Base-by-base conservation (phyloP, 805 yeast species). In the Wickerhamomyces mucosus region DNA sequence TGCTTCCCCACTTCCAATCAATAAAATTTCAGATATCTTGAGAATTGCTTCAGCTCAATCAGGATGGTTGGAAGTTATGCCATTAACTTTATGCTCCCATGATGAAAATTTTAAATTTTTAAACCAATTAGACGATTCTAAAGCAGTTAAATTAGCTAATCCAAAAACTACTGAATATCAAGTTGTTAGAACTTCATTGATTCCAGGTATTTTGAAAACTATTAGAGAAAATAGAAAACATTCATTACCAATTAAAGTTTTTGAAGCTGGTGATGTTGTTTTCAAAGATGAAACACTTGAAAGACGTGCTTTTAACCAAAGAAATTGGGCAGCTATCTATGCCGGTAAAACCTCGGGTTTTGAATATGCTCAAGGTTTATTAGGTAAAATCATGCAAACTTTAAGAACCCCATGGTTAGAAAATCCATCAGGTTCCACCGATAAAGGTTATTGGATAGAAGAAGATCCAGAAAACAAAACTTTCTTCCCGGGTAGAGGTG, bases 401-500 rank as follows among this genome's bases (percentile, higher is more conserved):
- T 71, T 92, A 65, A 81, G 96, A 68, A 76, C 94, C 22, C 72
- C 75, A 27, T 83, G 94, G 92, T 59, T 81, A 38, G 77, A 70
- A 39, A 58, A 51, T 27, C 65, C 64, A 32, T 50, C 59, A 12
- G 55, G 52, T 23, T 53, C 68, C 23, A 58, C 63, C 24, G 69
- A 63, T 39, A 82, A 92, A 63, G 96, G 96, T 33, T 82, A 75
- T 61, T 82, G 92, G 92, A 79, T 81, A 36, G 82, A 76, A 56
- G 77, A 79, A 54, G 83, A 77, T 50, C 59, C 58, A 32, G 64
- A 67, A 18, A 69, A 76, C 53, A 68, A 75, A 30, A 80, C 88
- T 38, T 89, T 69, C 62, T 92, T 92, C 81, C 95, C 96, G 24
- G 98, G 97, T 26, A 80, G 98, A 66, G 96, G 96, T 40, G 98